A percentile compares a stretch with the other conserved stretches of the same genome.
phyloP scores from a whole-genome alignment of 495 filamentous ascomycete genomes.

The Lophiotrema nucula region DNA sequence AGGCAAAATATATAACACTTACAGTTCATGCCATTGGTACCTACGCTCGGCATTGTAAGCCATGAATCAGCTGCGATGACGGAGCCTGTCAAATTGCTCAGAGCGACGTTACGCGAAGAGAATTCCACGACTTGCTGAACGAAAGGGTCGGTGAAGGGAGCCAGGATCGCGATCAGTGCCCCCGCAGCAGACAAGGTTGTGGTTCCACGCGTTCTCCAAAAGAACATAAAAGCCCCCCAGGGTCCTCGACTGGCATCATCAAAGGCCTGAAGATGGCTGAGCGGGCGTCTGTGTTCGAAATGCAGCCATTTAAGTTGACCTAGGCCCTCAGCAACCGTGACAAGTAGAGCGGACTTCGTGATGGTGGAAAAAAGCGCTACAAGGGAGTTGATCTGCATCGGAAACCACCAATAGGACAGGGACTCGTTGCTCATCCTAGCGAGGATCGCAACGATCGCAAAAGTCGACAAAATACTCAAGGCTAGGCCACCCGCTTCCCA shows the following conservation, averaged over 20 bases:
- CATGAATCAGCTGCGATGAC: too few species aligned
- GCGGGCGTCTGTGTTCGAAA: constrained; percentile 3
- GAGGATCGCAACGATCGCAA: background rate
- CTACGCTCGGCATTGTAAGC: too few species aligned
- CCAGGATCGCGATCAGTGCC: constrained; percentile 24
- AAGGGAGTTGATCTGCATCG: constrained; percentile 11
- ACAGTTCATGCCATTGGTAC: too few species aligned
- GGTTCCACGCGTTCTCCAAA: background rate
- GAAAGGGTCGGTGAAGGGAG: constrained; percentile 27
- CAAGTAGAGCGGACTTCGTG: constrained; percentile 5
- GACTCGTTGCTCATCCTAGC: constrained; percentile 2
- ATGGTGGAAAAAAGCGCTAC: constrained; percentile 13
- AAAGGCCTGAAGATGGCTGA: constrained; percentile 7
- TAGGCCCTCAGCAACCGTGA: constrained; percentile 8
- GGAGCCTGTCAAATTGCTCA: too few species aligned
- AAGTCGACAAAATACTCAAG: background rate
- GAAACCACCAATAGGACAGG: constrained; percentile 4
- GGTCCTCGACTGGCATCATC: constrained; percentile 20
- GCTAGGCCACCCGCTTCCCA: constrained; percentile 1
- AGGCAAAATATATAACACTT: too few species aligned
- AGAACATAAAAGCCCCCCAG: constrained; percentile 10
- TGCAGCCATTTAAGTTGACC: constrained; percentile 27
- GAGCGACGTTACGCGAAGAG: too few species aligned
- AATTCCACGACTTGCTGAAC: constrained; percentile 25
- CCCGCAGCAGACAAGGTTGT: constrained; percentile 13